Base-by-base conservation (phyloP, 495 filamentous ascomycete genomes). In the Aspergillus ostianus region DNA sequence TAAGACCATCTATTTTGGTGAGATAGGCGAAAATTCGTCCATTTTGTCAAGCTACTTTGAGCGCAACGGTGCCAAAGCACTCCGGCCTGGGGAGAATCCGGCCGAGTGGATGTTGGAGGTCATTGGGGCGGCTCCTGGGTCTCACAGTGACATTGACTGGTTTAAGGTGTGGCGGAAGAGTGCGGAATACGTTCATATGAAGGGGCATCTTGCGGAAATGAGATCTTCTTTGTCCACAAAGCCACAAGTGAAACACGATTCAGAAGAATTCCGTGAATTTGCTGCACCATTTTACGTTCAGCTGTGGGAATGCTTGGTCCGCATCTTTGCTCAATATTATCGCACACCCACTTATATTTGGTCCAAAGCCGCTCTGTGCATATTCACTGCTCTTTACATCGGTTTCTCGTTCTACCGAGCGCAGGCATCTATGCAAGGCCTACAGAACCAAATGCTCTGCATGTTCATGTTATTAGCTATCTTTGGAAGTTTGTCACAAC, bases 51-150 rank as follows among this genome's bases (percentile, higher is more conserved):
- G 71, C 61, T 96, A 96, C 73, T 97, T 97, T 63, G 89, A 94
- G 73, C 78, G 80, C 50, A 88, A 93, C 66, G 88, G 92, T 51
- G 90, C 88, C 4, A 74, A 80, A 19, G 78, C 84, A 64, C 63
- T 97, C 82, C 74, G 89, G 82, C 6, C 67, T 67, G 86, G 88
- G 12, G 89, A 90, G 15, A 97, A 83, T 59, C 92, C 92, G 29
- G 93, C 93, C 18, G 93, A 98, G 73, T 96, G 90, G 90, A 97
- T 98, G 90, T 79, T 98, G 41, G 92, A 96, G 67, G 87, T 91
- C 52, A 96, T 93, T 66, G 93, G 93, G 60, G 92, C 91, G 23
- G 92, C 93, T 2, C 92, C 93, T 18, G 91, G 90, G 54, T 85
- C 85, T 17, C 70, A 81, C 59, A 89, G 85, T 58, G 84, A 90